These are phyloP conservation scores for Fusarium pseudonygamai DNA, from an alignment of 2,329 filamentous ascomycete species.

Conservation along the genomic window DNA sequence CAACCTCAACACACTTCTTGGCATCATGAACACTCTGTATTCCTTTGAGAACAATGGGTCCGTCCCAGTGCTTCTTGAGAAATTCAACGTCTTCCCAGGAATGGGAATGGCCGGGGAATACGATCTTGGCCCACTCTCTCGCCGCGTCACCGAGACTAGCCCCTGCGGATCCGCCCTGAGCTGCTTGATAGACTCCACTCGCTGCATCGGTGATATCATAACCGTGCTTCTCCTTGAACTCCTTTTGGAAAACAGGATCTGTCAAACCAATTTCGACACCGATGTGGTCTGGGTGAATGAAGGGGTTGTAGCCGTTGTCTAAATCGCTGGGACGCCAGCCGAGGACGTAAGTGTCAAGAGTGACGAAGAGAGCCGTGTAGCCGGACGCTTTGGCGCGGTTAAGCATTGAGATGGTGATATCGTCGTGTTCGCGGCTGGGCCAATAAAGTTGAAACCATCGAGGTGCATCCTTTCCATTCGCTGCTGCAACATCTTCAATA, in stretches of 20 bases:
- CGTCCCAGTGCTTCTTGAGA: slow-evolving; percentile 25
- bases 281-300: slow-evolving; percentile 28
- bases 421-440: slow-evolving; percentile 21
- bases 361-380: slow-evolving; percentile 8
- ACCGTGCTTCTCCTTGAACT: slow-evolving; percentile 19
- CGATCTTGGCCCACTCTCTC: slow-evolving; percentile 31
- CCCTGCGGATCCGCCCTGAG: slow-evolving; percentile 19
- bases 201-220: slow-evolving; percentile 15
- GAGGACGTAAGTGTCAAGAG: slow-evolving; percentile 7
- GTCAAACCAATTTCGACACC: slow-evolving; percentile 28
- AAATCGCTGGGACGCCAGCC: slow-evolving; percentile 17
- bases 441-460: slow-evolving; percentile 31
- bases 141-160: slow-evolving; percentile 15
- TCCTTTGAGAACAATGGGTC: slow-evolving; percentile 20
- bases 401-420: slow-evolving; percentile 21
- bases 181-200: slow-evolving; percentile 18
- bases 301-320: slow-evolving; percentile 29
- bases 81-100: slow-evolving; percentile 26
- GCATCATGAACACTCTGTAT: slow-evolving; percentile 24
- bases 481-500: slow-evolving; percentile 24
- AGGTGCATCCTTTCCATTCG: not conserved
- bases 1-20: slow-evolving; percentile 15
- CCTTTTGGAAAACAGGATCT: slow-evolving; percentile 23
- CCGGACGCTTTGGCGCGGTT: slow-evolving; percentile 6
- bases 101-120: slow-evolving; percentile 24